A percentile compares a stretch with the other conserved stretches of the same genome.
Conservation (phyloP, 352 stramenopile species). For the Pythium plurisporium region DNA sequence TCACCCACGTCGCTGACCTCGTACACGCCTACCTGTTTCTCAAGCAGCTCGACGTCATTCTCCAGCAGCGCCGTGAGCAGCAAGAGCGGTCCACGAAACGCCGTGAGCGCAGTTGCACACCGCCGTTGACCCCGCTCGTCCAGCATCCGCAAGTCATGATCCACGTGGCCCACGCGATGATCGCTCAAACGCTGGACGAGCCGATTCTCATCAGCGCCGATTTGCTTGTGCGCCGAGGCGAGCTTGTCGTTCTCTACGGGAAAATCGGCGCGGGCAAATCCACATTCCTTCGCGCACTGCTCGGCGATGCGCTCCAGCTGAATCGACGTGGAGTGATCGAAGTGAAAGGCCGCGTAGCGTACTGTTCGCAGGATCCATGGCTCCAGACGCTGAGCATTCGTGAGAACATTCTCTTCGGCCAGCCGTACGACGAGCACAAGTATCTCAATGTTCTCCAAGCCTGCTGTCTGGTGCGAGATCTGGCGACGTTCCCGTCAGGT, state of each 20-base stretch:
- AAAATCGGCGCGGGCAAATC: constrained; percentile 45
- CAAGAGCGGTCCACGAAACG: constrained; percentile 2
- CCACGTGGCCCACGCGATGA: constrained; percentile 14
- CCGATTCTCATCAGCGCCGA: constrained; percentile 23
- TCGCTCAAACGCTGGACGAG: constrained; percentile 2
- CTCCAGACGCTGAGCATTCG: constrained; percentile 93
- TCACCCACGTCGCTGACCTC: constrained; percentile 14
- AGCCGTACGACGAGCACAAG: constrained; percentile 37
- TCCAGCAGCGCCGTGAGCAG: not conserved
- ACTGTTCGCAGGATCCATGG: constrained; percentile 87
- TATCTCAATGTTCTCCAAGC: constrained; percentile 60
- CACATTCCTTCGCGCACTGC: constrained; percentile 32
- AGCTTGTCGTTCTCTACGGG: constrained; percentile 46
- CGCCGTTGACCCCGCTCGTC: constrained; percentile 5
- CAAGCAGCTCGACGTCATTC: constrained; percentile 2
- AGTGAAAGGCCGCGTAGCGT: constrained; percentile 32
- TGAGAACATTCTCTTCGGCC: constrained; percentile 94
- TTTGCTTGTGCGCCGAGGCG: constrained; percentile 26
- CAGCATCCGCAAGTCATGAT: constrained; percentile 3
- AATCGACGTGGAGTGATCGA: constrained; percentile 33
- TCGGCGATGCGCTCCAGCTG: constrained; percentile 73
- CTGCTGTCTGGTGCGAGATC: constrained; percentile 83
- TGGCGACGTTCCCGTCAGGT: constrained; percentile 77
- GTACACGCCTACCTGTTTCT: constrained; percentile 10
- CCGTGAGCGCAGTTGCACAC: constrained; percentile 5